phyloP scores from a whole-genome alignment of 768 basidiomycete species.

The Trametes meyenii region DNA sequence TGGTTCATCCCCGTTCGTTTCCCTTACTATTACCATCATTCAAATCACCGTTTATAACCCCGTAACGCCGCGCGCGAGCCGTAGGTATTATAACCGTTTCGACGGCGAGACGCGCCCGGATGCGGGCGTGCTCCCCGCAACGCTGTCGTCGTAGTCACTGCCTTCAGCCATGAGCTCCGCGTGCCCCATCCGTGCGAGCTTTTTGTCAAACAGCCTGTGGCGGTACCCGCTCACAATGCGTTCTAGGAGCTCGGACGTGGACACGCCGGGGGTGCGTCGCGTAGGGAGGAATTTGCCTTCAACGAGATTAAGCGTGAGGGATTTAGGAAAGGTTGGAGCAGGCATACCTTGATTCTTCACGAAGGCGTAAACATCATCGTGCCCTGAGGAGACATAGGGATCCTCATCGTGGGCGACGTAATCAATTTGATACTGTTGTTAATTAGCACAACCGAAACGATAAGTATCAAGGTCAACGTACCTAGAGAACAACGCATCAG shows the following conservation, averaged over 20 bases:
- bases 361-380: slow-evolving; percentile 84
- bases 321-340: not conserved
- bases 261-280: slow-evolving; percentile 90
- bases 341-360: slow-evolving; percentile 77
- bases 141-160: slow-evolving; percentile 36
- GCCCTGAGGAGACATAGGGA: slow-evolving; percentile 78
- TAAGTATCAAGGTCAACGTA: slow-evolving; percentile 1
- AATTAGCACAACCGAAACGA: not conserved
- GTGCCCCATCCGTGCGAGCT: slow-evolving; percentile 87
- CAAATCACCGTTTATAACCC: too few species aligned
- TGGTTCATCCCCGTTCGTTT: not conserved
- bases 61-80: too few species aligned
- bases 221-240: slow-evolving; percentile 90
- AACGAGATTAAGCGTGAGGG: not conserved
- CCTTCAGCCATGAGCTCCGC: slow-evolving; percentile 69
- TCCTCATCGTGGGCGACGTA: slow-evolving; percentile 97
- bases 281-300: slow-evolving; percentile 95
- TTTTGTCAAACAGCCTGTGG: slow-evolving; percentile 82
- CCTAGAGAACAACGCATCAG: slow-evolving; percentile 7
- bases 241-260: slow-evolving; percentile 90
- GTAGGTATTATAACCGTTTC: not conserved
- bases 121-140: slow-evolving; percentile 18
- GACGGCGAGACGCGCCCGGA: slow-evolving; percentile 21
- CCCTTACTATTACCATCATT: not conserved
- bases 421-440: slow-evolving; percentile 71